Percentiles rank a stretch among this genome's conserved stretches.
phyloP scores from a whole-genome alignment of 2,329 filamentous ascomycete species.

The Penicillium brasilianum region DNA sequence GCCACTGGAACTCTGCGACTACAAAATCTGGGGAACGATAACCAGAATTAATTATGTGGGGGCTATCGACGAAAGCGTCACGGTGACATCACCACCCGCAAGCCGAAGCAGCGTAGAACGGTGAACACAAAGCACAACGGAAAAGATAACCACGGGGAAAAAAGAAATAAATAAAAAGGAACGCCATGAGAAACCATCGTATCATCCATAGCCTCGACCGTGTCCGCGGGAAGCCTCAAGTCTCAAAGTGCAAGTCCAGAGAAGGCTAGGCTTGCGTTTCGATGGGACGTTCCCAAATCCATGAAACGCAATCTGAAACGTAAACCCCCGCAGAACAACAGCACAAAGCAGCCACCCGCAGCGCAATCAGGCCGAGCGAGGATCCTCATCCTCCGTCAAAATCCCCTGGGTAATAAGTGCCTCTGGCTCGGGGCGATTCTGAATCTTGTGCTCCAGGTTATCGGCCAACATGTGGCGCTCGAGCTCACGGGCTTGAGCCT shows the following conservation, averaged over 20 bases:
- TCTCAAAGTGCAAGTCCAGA: too few species aligned
- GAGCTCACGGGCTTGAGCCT: slow-evolving; percentile 81
- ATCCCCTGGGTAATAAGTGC: slow-evolving; percentile 80
- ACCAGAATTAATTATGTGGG: not conserved
- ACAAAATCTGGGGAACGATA: not conserved
- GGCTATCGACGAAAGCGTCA: slow-evolving; percentile 19
- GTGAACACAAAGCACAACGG: not conserved
- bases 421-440: slow-evolving; percentile 75
- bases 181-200: not conserved
- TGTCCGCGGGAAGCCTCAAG: not conserved
- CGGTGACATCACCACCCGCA: slow-evolving; percentile 29
- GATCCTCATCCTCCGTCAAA: slow-evolving; percentile 66
- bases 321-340: slow-evolving; percentile 2
- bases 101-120: not conserved
- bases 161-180: not conserved
- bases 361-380: slow-evolving; percentile 32
- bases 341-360: too few species aligned
- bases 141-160: slow-evolving; percentile 5
- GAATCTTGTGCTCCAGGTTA: slow-evolving; percentile 83
- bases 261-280: too few species aligned
- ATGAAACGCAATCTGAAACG: slow-evolving; percentile 1
- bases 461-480: slow-evolving; percentile 87
- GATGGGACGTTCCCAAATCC: not conserved
- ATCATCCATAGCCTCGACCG: slow-evolving; percentile 2
- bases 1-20: too few species aligned